phyloP scores from a whole-genome alignment of 192 early-diverging fungal species.

The Chytriomyces sp. region DNA sequence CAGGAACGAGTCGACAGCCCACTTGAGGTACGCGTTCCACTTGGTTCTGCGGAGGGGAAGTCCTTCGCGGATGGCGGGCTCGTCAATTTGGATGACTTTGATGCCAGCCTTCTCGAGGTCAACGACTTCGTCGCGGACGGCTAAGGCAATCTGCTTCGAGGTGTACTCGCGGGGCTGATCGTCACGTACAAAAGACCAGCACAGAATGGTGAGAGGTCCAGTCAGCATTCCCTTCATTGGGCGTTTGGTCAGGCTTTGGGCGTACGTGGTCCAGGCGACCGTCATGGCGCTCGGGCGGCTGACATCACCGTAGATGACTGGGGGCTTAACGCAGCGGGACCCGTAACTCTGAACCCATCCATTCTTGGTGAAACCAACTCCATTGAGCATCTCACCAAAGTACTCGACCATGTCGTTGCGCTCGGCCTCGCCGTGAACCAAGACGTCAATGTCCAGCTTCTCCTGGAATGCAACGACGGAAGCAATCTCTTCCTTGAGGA shows the following conservation, averaged over 20 bases:
- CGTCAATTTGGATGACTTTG: constrained; percentile 94
- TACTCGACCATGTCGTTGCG: constrained; percentile 86
- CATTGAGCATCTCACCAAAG: constrained; percentile 93
- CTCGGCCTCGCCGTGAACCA: constrained; percentile 98
- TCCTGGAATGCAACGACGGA: constrained; percentile 89
- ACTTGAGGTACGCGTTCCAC: constrained; percentile 88
- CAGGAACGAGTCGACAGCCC: constrained; percentile 94
- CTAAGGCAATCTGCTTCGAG: constrained; percentile 88
- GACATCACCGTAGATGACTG: constrained; percentile 97
- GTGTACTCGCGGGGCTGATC: constrained; percentile 87
- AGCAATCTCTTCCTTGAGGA: constrained; percentile 85
- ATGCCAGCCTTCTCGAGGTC: constrained; percentile 94
- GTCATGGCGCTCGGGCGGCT: constrained; percentile 91
- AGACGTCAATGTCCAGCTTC: constrained; percentile 83
- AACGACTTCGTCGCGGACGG: constrained; percentile 93
- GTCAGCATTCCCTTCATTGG: constrained; percentile 99
- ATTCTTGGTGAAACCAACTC: constrained; percentile 92
- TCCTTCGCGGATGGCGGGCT: constrained; percentile 98
- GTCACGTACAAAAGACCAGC: constrained; percentile 99
- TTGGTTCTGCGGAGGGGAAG: constrained; percentile 86
- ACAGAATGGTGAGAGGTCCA: constrained; percentile 95
- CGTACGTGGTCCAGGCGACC: constrained; percentile 78
- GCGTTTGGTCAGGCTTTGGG: constrained; percentile 84
- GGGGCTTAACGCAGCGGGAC: constrained; percentile 60
- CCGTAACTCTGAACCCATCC: constrained; percentile 99